phyloP scores from a whole-genome alignment of 371 early-diverging fungal species.

The Mortierella sp. region DNA sequence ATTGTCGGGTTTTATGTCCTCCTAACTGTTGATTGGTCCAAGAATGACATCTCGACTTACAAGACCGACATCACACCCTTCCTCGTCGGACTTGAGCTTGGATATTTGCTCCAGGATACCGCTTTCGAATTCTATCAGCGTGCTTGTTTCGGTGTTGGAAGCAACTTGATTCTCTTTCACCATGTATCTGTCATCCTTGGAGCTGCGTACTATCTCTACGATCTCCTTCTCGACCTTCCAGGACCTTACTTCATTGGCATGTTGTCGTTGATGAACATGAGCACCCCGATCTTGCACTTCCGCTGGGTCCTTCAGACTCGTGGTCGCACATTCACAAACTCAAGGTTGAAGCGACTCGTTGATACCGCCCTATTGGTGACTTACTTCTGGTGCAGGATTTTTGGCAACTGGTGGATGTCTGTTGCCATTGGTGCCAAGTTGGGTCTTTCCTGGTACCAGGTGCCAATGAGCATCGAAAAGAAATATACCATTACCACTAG shows the following conservation, averaged over 20 bases:
- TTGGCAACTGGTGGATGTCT: slow-evolving; percentile 58
- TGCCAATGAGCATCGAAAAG: slow-evolving; percentile 34
- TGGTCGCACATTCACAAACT: slow-evolving; percentile 43
- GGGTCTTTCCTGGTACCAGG: slow-evolving; percentile 51
- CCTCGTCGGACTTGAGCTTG: slow-evolving; percentile 56
- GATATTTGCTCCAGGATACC: slow-evolving; percentile 52
- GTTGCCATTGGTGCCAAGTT: slow-evolving; percentile 48
- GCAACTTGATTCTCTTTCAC: slow-evolving; percentile 57
- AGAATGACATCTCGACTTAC: slow-evolving; percentile 50
- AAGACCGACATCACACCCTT: slow-evolving; percentile 50
- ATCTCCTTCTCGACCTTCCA: slow-evolving; percentile 42
- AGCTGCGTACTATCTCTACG: slow-evolving; percentile 45
- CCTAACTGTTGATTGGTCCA: slow-evolving; percentile 46
- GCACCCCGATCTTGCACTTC: slow-evolving; percentile 51
- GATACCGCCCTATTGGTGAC: slow-evolving; percentile 50
- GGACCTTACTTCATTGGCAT: slow-evolving; percentile 56
- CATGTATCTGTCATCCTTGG: slow-evolving; percentile 51
- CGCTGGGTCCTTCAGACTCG: slow-evolving; percentile 54
- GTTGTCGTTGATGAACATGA: slow-evolving; percentile 56
- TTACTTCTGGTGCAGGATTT: slow-evolving; percentile 53
- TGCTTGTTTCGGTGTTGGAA: slow-evolving; percentile 44
- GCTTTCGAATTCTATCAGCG: slow-evolving; percentile 55
- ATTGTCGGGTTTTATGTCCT: slow-evolving; percentile 38
- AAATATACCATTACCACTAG: slow-evolving; percentile 48
- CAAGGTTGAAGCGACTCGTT: slow-evolving; percentile 42